Base-by-base conservation (phyloP, 768 basidiomycete species). In the Antrodiella citrinella region DNA sequence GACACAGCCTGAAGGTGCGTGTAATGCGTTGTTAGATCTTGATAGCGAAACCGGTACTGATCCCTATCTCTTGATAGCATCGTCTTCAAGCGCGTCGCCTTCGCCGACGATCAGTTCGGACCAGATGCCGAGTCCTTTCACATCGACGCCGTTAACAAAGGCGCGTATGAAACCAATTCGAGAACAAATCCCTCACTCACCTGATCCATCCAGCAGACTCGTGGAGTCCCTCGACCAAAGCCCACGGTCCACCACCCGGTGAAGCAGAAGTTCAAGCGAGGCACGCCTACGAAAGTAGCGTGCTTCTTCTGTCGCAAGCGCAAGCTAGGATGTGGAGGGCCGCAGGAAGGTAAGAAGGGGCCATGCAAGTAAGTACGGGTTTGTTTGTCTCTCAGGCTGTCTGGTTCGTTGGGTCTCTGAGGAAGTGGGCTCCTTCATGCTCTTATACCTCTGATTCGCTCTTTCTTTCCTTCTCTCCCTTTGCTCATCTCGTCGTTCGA, bases 291-390 rank as follows among this genome's bases (percentile, higher is more conserved):
- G 21, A 43, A 22, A 19, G 41, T 54, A 7, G 53, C 53, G 12
- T 54, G 53, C 38, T 45, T 21, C n/a, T 54, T 49, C 24, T 54
- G 53, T 42, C 25, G 53, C 4, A 21, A 38, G 23, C 53, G 53
- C 13, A 53, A 50, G 24, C 50, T 54, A 15, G 22, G n/a, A 15
- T 54, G 53, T 19, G 53, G 53, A 18, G 53, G 52, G 2, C 48
- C 52, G 15, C 12, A 13, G 5, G 45, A 39, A 4, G 4, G 12
- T 5, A 10, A 30, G 3, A 21, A 25, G 9, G 48, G 15, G 15
- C 4, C 48, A n/a, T 41, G 48, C 48, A 49, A 18, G 39, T 26
- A 21, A 21, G 39, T 21, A 13, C 13, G 26, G 12, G 20, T 19
- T 18, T 22, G n/a, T 41, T 43, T 49, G 13, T 19, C 23, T 35